Evolutionary conservation across 2,329 filamentous ascomycete species (phyloP).

Genomic region (Fusarium sp.): DNA sequence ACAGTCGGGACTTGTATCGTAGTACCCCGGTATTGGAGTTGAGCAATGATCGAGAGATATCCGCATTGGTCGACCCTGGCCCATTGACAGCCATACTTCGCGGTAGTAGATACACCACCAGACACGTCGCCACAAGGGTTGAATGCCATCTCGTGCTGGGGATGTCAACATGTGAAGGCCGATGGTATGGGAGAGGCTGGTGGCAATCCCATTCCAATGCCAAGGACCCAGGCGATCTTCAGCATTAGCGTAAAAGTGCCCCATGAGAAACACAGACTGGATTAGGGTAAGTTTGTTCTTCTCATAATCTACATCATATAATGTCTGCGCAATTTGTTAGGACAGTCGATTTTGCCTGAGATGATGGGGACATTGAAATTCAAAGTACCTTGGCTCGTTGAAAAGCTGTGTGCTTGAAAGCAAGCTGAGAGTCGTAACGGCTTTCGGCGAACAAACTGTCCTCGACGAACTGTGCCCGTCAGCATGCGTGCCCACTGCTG

Average conservation of each 20-base stretch:
- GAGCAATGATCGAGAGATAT: conserved; percentile 29
- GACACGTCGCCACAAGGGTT: conserved; percentile 23
- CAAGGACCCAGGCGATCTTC: background rate
- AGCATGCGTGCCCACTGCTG: rapidly evolving
- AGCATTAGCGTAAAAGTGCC: background rate
- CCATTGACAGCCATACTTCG: conserved; percentile 30
- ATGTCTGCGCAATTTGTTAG: background rate
- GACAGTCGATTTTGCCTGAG: rapidly evolving
- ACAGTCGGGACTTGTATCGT: background rate
- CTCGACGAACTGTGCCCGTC: background rate
- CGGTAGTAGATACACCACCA: conserved; percentile 40
- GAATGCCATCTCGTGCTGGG: background rate
- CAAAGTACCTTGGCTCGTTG: background rate
- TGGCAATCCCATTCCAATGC: background rate
- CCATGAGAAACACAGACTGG: conserved; percentile 2
- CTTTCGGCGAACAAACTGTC: background rate
- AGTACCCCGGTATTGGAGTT: too few relatives aligned
- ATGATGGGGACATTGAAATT: background rate
- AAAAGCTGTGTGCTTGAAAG: background rate
- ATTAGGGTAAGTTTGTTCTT: background rate
- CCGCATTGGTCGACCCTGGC: conserved; percentile 29
- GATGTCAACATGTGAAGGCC: conserved; percentile 8
- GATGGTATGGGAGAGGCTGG: background rate
- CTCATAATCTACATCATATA: conserved; percentile 1
- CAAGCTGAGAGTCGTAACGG: background rate